phyloP scores from a whole-genome alignment of 2,329 filamentous ascomycete genomes.

The Penicillium sp. region DNA sequence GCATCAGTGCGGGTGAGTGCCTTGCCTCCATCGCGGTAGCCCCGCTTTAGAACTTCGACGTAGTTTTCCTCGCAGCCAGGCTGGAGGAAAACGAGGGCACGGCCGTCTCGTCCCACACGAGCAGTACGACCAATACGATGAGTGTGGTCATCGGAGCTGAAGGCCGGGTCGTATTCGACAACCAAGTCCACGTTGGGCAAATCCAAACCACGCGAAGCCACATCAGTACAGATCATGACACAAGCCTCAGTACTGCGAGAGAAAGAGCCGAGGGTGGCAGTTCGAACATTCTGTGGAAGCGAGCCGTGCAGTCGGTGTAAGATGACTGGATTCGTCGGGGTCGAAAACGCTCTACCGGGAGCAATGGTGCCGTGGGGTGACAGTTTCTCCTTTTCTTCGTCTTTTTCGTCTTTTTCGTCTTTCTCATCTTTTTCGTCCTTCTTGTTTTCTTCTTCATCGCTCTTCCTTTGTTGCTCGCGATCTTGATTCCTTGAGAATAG shows the following conservation, averaged over 20 bases:
- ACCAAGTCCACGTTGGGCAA: conserved; percentile 92
- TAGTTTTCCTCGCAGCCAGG: conserved; percentile 93
- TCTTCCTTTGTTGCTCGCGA: conserved; percentile 21
- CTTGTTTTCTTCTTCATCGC: conserved; percentile 20
- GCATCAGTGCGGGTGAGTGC: conserved; percentile 61
- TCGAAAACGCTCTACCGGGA: conserved; percentile 69
- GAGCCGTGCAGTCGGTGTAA: conserved; percentile 90
- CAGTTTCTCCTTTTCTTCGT: conserved; percentile 26
- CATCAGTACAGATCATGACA: conserved; percentile 89
- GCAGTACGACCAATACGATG: conserved; percentile 94
- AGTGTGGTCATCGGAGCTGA: conserved; percentile 87
- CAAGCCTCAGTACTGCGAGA: conserved; percentile 69
- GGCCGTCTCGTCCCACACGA: conserved; percentile 82
- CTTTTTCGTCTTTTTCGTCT: conserved; percentile 19
- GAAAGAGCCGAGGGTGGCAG: conserved; percentile 79
- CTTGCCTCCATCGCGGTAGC: conserved; percentile 62
- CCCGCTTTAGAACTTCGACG: conserved; percentile 70
- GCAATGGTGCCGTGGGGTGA: conserved; percentile 47
- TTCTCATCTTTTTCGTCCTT: conserved; percentile 20
- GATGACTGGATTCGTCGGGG: conserved; percentile 71
- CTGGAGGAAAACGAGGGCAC: conserved; percentile 83
- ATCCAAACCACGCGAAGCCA: conserved; percentile 92
- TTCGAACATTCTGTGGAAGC: conserved; percentile 80
- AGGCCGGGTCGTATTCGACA: conserved; percentile 93
- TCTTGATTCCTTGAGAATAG: conserved; percentile 58